phyloP scores from a whole-genome alignment of 768 basidiomycete genomes.

The Pisolithus albus region DNA sequence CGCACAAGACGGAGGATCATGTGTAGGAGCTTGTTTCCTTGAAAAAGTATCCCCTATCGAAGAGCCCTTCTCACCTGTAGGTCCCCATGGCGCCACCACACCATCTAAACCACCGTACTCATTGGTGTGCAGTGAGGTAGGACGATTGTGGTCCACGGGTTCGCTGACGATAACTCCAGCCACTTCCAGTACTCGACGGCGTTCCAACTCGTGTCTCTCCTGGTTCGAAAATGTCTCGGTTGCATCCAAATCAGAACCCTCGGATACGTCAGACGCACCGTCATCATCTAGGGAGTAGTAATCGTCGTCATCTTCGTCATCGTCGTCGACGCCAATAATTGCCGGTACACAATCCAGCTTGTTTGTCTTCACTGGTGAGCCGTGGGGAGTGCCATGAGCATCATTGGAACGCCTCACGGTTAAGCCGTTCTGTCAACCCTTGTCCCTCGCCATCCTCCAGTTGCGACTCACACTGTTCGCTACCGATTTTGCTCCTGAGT shows the following conservation, averaged over 20 bases:
- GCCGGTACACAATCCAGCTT: conserved; percentile 4
- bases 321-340: conserved; percentile 3
- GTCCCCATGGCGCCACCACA: neutral
- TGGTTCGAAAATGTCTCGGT: conserved; percentile 46
- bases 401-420: conserved; percentile 8
- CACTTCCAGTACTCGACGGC: conserved; percentile 77
- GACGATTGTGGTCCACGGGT: neutral
- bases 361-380: conserved; percentile 12
- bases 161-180: conserved; percentile 71
- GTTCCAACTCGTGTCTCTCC: conserved; percentile 63
- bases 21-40: conserved; percentile 14
- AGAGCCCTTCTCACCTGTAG: neutral
- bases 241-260: conserved; percentile 17
- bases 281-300: conserved; percentile 27
- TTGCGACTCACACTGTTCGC: conserved; percentile 1
- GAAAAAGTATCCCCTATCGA: conserved; percentile 4
- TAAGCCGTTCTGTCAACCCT: neutral
- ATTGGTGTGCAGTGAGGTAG: neutral
- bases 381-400: conserved; percentile 18
- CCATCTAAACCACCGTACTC: neutral
- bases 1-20: no score
- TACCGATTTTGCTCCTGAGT: conserved; percentile 1
- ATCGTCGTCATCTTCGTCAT: conserved; percentile 27
- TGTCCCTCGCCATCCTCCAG: neutral
- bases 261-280: conserved; percentile 16